These are phyloP conservation scores for Gymnopilus dilepis DNA, from an alignment of 768 basidiomycete genomes.

Conservation along the genomic window DNA sequence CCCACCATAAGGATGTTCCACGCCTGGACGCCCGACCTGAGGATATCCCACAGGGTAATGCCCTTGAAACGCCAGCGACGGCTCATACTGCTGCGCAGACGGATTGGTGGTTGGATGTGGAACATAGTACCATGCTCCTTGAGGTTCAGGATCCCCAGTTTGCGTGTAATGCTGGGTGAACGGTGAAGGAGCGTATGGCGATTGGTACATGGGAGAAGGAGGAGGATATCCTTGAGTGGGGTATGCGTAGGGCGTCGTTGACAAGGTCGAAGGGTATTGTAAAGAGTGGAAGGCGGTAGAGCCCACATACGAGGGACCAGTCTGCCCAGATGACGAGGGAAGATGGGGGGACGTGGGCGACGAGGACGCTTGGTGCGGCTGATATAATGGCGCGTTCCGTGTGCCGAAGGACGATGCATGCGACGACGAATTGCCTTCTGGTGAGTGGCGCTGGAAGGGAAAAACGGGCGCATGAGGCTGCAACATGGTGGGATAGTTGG, in stretches of 20 bases:
- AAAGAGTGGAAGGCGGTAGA: constrained; percentile 38
- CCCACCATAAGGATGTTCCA: constrained; percentile 26
- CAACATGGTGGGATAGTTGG: constrained; percentile 47
- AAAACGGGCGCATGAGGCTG: constrained; percentile 44
- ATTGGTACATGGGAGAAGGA: constrained; percentile 34
- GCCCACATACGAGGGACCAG: constrained; percentile 31
- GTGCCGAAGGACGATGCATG: constrained; percentile 30
- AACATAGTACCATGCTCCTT: constrained; percentile 60
- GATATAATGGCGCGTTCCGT: constrained; percentile 32
- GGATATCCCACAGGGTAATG: constrained; percentile 39
- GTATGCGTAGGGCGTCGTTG: constrained; percentile 42
- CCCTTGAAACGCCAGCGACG: constrained; percentile 34
- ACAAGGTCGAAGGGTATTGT: constrained; percentile 37
- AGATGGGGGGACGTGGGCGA: constrained; percentile 31
- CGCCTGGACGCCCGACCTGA: constrained; percentile 25
- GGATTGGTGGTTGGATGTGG: constrained; percentile 31
- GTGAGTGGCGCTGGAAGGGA: constrained; percentile 40
- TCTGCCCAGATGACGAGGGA: constrained; percentile 27
- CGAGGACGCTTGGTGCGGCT: constrained; percentile 32
- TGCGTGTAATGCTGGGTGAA: constrained; percentile 41
- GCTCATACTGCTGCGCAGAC: constrained; percentile 33
- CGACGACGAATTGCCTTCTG: constrained; percentile 35
- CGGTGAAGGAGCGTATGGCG: constrained; percentile 41
- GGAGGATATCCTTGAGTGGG: constrained; percentile 39
- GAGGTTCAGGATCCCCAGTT: constrained; percentile 42